A percentile compares a stretch with the other conserved stretches of the same genome.
Evolutionary conservation across 345 rosid genomes (phyloP).

Genomic region (Populus deltoides): DNA sequence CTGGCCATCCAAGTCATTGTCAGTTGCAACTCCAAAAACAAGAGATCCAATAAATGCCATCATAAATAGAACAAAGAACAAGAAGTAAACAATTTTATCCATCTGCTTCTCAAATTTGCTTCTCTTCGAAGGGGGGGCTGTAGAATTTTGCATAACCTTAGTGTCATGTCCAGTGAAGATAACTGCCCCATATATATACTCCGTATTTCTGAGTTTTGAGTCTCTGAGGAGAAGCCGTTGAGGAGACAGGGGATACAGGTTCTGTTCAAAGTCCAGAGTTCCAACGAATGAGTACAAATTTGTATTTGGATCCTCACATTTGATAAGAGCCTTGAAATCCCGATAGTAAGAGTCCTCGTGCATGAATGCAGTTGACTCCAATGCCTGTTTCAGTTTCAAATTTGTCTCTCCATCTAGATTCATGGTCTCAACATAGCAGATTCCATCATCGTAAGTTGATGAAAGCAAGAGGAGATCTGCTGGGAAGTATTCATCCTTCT

Average conservation of each 20-base stretch:
- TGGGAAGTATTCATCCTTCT: conserved; percentile 80
- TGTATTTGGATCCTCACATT: conserved; percentile 93
- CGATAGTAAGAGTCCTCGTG: conserved; percentile 54
- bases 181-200: conserved; percentile 69
- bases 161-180: conserved; percentile 91
- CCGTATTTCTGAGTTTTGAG: conserved; percentile 83
- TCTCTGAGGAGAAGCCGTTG: conserved; percentile 88
- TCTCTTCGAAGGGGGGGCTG: conserved; percentile 85
- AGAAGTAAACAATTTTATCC: conserved; percentile 68
- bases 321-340: conserved; percentile 60
- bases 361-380: conserved; percentile 62
- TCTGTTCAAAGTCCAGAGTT: conserved; percentile 56
- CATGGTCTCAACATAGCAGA: conserved; percentile 94
- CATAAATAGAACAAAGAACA: conserved; percentile 51
- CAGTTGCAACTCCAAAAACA: conserved; percentile 59
- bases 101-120: conserved; percentile 78
- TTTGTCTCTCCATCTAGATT: conserved; percentile 96
- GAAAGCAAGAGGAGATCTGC: conserved; percentile 79
- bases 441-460: conserved; percentile 74
- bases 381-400: conserved; percentile 76
- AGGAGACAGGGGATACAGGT: conserved; percentile 60
- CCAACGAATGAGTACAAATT: conserved; percentile 81
- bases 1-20: conserved; percentile 53
- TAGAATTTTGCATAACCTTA: conserved; percentile 83
- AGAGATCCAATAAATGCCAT: conserved; percentile 72